These are phyloP conservation scores for Mycena pura DNA, from an alignment of 768 basidiomycete species.

Conservation along the genomic window DNA sequence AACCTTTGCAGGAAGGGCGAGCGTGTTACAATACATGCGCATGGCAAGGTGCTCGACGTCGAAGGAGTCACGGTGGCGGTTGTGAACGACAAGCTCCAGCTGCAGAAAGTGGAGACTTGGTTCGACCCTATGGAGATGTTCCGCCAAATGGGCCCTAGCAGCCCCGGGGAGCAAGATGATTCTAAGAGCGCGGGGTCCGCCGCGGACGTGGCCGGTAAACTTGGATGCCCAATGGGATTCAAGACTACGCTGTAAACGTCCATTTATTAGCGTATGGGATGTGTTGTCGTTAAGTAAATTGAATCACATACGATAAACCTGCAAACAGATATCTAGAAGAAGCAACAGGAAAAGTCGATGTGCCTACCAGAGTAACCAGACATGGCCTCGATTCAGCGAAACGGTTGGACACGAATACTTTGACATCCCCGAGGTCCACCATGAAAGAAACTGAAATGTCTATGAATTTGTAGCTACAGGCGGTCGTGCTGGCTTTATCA, in stretches of 20 bases:
- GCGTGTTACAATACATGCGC: constrained; percentile 17
- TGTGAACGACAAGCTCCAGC: constrained; percentile 26
- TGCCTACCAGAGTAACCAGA: no score
- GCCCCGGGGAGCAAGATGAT: not conserved
- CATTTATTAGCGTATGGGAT: no score
- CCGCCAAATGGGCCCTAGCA: constrained; percentile 21
- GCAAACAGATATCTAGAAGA: no score
- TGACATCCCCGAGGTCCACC: no score
- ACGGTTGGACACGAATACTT: no score
- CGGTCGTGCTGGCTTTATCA: no score
- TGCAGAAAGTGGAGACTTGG: constrained; percentile 27
- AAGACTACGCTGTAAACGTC: constrained; percentile 9
- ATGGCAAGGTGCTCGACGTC: constrained; percentile 22
- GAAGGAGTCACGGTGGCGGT: constrained; percentile 25
- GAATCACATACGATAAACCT: no score
- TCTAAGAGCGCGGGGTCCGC: not conserved
- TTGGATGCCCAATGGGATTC: constrained; percentile 20
- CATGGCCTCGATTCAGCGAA: no score
- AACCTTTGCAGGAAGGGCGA: constrained; percentile 20
- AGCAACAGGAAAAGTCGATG: no score
- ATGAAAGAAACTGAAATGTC: no score
- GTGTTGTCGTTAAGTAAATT: no score
- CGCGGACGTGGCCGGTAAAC: not conserved
- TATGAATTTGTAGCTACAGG: no score
- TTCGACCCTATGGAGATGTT: constrained; percentile 26